phyloP scores from a whole-genome alignment of 768 basidiomycete genomes.

The Lactarius vividus region DNA sequence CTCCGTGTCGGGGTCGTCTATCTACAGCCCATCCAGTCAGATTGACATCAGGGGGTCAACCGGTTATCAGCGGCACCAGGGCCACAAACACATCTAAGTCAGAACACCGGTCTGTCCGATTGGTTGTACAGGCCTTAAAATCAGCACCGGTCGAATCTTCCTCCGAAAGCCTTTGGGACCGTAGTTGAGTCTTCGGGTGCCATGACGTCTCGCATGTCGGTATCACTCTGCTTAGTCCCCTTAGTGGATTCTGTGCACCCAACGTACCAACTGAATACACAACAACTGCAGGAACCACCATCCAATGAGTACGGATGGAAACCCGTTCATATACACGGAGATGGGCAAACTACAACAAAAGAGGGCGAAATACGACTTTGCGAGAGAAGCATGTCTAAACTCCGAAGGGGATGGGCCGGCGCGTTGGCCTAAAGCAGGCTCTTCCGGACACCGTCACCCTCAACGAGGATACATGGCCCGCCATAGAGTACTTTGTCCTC shows the following conservation, averaged over 20 bases:
- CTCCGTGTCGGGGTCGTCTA: not conserved
- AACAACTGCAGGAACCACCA: not conserved
- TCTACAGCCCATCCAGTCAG: not conserved
- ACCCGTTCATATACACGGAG: not conserved
- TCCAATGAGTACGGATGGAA: not conserved
- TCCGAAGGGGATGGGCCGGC: not conserved
- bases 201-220: not conserved
- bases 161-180: not conserved
- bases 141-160: not conserved
- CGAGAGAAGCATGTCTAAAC: not conserved
- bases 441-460: slow-evolving; percentile 57
- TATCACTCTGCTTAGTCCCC: not conserved
- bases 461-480: slow-evolving; percentile 78
- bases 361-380: not conserved
- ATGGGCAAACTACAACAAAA: not conserved
- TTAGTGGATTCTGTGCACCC: not conserved
- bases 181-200: not conserved
- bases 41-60: not conserved
- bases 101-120: not conserved
- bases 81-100: not conserved
- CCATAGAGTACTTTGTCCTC: slow-evolving; percentile 70
- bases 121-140: not conserved
- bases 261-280: not conserved
- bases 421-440: slow-evolving; percentile 16
- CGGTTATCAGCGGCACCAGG: not conserved